Conservation (phyloP, 1,284 basidiomycete genomes). For the Melanopsichium pennsylvanicum region DNA sequence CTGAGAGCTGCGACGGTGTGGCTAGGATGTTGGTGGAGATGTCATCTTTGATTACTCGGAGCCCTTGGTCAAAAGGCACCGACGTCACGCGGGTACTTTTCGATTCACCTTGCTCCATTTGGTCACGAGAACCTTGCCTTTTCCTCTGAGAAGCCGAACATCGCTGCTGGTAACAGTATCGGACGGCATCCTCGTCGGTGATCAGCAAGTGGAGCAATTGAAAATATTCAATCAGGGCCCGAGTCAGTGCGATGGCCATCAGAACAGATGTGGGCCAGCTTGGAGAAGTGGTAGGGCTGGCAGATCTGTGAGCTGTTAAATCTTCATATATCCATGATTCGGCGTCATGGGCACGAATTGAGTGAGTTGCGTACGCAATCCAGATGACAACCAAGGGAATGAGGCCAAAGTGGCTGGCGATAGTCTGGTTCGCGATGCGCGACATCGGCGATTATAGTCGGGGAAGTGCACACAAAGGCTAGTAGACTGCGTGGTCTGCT, state of each 20-base stretch:
- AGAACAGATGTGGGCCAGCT: background rate
- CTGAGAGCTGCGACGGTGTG: slow-evolving; percentile 15
- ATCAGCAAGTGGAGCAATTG: slow-evolving; percentile 13
- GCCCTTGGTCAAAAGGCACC: no score
- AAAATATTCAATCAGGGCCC: slow-evolving; percentile 16
- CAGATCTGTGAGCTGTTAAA: no score
- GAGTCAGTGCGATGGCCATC: slow-evolving; percentile 1
- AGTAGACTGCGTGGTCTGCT: no score
- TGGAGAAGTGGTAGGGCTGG: background rate
- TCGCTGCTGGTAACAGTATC: slow-evolving; percentile 6
- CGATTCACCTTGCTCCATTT: background rate
- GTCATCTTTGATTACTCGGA: no score
- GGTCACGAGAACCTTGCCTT: no score
- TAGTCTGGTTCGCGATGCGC: background rate
- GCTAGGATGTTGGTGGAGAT: slow-evolving; percentile 17
- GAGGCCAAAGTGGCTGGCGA: slow-evolving; percentile 2
- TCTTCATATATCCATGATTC: background rate
- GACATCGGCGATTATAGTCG: slow-evolving; percentile 2
- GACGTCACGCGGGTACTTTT: background rate
- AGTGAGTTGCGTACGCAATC: background rate
- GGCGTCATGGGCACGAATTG: background rate
- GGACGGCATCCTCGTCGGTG: slow-evolving; percentile 7
- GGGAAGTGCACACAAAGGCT: background rate
- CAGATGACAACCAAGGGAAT: background rate
- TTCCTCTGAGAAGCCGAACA: slow-evolving; percentile 7